Evolutionary conservation across 805 yeast genomes (phyloP).

Genomic region (Candida anglica): DNA sequence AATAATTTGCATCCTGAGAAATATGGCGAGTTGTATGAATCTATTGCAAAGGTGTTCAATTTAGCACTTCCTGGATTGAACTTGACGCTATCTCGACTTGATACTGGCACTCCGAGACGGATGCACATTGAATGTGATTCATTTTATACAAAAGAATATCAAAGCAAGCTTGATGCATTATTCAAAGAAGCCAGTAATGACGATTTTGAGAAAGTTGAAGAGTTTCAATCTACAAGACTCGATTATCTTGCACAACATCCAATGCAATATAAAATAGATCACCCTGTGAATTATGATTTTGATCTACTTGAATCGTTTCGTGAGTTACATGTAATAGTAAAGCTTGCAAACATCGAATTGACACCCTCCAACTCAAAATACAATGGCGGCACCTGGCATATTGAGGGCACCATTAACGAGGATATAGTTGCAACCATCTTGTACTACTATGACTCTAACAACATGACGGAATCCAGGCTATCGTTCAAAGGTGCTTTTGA

Average conservation of each 20-base stretch:
- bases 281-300: conserved; percentile 2
- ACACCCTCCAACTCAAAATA: conserved; percentile 30
- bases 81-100: conserved; percentile 18
- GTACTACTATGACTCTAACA: conserved; percentile 29
- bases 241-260: conserved; percentile 5
- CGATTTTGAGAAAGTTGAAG: neutral
- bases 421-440: conserved; percentile 30
- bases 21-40: conserved; percentile 17
- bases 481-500: conserved; percentile 16
- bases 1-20: conserved; percentile 34
- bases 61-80: conserved; percentile 28
- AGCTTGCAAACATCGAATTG: conserved; percentile 30
- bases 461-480: conserved; percentile 22
- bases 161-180: neutral
- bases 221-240: neutral
- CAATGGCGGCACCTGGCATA: conserved; percentile 32
- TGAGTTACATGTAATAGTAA: conserved; percentile 25
- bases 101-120: conserved; percentile 8
- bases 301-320: conserved; percentile 6
- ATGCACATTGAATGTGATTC: neutral
- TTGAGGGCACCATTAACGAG: conserved; percentile 30
- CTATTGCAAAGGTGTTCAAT: conserved; percentile 18
- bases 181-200: neutral
- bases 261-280: conserved; percentile 1
- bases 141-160: neutral